Percentiles rank a stretch among this genome's conserved stretches.
Conservation (phyloP, 306 rosid species). For the Ceratonia siliqua region DNA sequence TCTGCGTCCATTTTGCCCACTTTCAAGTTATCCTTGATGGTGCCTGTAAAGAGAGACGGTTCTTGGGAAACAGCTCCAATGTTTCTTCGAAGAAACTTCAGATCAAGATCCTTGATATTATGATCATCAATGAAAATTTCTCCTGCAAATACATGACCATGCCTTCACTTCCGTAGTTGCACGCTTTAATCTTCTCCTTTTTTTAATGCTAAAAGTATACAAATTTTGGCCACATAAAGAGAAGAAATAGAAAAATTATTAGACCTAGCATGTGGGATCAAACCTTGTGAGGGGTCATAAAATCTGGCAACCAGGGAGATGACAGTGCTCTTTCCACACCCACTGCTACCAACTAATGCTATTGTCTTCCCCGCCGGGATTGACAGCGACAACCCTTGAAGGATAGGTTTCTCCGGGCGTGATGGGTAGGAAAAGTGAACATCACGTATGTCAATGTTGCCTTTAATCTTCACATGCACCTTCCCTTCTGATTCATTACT, state of each 20-base stretch:
- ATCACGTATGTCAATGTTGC: conserved; percentile 53
- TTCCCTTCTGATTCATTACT: conserved; percentile 49
- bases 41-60: conserved; percentile 74
- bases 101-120: conserved; percentile 66
- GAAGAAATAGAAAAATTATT: not conserved
- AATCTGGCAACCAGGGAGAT: conserved; percentile 76
- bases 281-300: conserved; percentile 74
- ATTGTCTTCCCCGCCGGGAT: conserved; percentile 77
- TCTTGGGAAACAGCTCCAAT: conserved; percentile 84
- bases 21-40: conserved; percentile 72
- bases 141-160: conserved; percentile 50
- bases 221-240: not conserved
- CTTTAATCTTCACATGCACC: conserved; percentile 44
- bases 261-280: not conserved
- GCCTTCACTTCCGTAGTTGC: conserved; percentile 6
- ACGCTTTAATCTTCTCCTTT: not conserved
- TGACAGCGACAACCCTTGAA: conserved; percentile 66
- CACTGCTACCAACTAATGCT: conserved; percentile 88
- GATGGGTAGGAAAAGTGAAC: conserved; percentile 80
- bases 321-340: conserved; percentile 96
- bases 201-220: not conserved
- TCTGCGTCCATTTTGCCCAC: conserved; percentile 72
- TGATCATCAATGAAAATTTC: conserved; percentile 63
- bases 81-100: conserved; percentile 73
- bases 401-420: conserved; percentile 64